Conservation (phyloP, 83 land plant species). For the Thuja plicata region DNA sequence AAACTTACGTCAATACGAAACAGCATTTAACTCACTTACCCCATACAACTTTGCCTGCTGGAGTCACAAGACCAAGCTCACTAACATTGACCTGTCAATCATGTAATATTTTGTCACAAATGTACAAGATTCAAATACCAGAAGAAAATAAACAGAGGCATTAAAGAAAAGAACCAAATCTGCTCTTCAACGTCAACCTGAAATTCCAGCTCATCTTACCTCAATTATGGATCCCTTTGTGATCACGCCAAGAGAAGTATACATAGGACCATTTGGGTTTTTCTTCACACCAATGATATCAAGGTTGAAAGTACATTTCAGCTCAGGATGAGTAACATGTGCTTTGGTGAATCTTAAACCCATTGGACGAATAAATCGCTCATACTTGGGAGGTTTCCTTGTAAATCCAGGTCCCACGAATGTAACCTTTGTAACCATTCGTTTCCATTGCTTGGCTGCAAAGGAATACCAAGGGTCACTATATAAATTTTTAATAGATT, state of each 20-base stretch:
- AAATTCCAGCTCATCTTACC: slow-evolving; percentile 44
- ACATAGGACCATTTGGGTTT: slow-evolving; percentile 98
- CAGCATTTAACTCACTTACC: slow-evolving; percentile 48
- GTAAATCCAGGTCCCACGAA: slow-evolving; percentile 97
- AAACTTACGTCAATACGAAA: neutral
- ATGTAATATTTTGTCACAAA: neutral
- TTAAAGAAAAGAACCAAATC: neutral
- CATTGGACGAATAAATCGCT: slow-evolving; percentile 91
- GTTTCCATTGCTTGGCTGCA: slow-evolving; percentile 98
- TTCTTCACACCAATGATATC: slow-evolving; percentile 99
- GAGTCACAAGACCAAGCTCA: slow-evolving; percentile 96
- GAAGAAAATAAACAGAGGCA: neutral
- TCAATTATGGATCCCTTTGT: slow-evolving; percentile 96
- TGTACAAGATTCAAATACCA: neutral
- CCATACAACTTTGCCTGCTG: slow-evolving; percentile 99
- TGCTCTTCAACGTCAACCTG: neutral
- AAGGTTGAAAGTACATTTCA: slow-evolving; percentile 95
- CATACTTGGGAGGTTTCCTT: slow-evolving; percentile 98
- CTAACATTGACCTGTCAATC: slow-evolving; percentile 85
- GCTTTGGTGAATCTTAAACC: slow-evolving; percentile 97
- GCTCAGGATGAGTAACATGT: slow-evolving; percentile 95
- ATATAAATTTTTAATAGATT: too few relatives aligned
- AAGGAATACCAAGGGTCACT: neutral
- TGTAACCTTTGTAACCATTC: slow-evolving; percentile 95
- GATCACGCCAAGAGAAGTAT: slow-evolving; percentile 96